Base-by-base conservation (phyloP, 176 grass and related monocot species). In the Lolium perenne region DNA sequence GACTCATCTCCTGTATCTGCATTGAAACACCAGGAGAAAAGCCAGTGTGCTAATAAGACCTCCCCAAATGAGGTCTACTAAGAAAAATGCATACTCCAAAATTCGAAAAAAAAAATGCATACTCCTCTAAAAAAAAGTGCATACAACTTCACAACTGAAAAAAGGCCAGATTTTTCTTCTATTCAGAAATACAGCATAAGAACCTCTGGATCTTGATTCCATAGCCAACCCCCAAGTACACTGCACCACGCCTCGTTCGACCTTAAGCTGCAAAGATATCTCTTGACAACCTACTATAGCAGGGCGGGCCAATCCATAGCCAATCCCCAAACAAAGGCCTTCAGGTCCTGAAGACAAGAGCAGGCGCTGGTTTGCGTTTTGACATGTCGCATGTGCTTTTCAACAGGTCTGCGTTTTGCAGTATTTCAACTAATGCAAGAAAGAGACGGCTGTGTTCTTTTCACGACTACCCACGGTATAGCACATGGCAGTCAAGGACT, bases 231-330 rank as follows among this genome's bases (percentile, higher is more conserved):
- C 40, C 40, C 40, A 60, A 60, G 58, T 5, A 7, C 70, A 22
- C 46, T 80, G 26, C 14, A 58, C 46, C 84, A 87, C 65, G 65
- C 88, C 41, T 82, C 58, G 58, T 45, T 15, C 26, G 55, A 82
- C 55, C 72, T 55, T 21, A 38, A 50, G 17, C 16, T 53, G 54
- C 81, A 78, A 78, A 90, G 35, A 56, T 83, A 65, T 21, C 43
- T 38, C 67, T 75, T 63, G 83, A 72, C 53, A 77, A 10, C 62
- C 78, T 43, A 77, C 10, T 20, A 49, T 79, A 60, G 77, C 70
- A 49, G 23, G 63, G 23, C 68, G 18, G 10, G 13, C 47, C 79
- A 69, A 22, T 60, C 6, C 51, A 77, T 71, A 38, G 45, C 22
- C 80, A 49, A 65, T 58, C 66, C 32, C 57, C 48, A 80, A 38